Conservation (phyloP, 768 basidiomycete species). For the Macrolepiota fuliginosa region DNA sequence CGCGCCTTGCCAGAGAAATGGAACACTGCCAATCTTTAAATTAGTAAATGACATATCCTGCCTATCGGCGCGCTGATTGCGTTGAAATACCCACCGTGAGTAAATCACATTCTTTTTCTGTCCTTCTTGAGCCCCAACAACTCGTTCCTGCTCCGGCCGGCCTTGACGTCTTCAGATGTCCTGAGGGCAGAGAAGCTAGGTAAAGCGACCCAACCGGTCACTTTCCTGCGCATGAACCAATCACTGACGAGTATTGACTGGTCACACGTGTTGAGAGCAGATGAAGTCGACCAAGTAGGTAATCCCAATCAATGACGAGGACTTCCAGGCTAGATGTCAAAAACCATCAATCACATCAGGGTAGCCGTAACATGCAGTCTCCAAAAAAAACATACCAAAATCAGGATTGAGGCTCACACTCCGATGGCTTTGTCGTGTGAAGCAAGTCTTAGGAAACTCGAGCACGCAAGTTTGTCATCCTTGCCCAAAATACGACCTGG, state of each 20-base stretch:
- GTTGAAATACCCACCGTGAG: neutral
- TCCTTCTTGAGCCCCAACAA: neutral
- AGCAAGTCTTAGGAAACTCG: neutral
- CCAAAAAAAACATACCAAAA: conserved; percentile 3
- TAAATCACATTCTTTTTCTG: no score
- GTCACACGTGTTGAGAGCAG: neutral
- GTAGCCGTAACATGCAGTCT: neutral
- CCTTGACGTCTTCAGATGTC: neutral
- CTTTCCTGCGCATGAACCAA: neutral
- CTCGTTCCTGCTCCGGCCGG: neutral
- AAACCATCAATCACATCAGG: neutral
- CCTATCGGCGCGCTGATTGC: neutral
- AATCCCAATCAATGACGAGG: conserved; percentile 1
- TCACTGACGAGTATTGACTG: neutral
- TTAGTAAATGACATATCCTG: conserved; percentile 10
- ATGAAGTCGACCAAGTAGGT: neutral
- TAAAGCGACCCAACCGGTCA: neutral
- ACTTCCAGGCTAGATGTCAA: neutral
- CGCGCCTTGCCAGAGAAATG: conserved; percentile 1
- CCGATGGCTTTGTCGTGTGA: neutral
- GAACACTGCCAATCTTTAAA: neutral
- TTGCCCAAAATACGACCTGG: neutral
- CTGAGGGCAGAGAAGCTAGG: neutral
- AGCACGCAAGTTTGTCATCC: neutral
- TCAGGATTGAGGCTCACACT: neutral